phyloP scores from a whole-genome alignment of 257 asterid genomes.

The Solanum pennellii region DNA sequence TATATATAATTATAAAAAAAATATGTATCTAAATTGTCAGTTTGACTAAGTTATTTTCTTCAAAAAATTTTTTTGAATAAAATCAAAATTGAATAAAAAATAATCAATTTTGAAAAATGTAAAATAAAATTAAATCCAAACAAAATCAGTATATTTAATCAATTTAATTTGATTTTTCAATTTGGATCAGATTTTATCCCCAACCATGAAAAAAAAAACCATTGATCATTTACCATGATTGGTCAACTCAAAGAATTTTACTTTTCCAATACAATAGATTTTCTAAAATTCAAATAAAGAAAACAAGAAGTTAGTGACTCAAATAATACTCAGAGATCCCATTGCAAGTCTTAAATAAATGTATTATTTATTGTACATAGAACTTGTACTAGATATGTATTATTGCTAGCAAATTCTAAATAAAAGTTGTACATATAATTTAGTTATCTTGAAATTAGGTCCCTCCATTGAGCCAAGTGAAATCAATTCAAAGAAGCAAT shows the following conservation, averaged over 20 bases:
- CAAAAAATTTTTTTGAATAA: too few relatives aligned
- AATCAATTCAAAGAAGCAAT: slow-evolving; percentile 10
- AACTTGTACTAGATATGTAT: not conserved
- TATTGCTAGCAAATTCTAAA: slow-evolving; percentile 2
- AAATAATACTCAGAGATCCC: slow-evolving; percentile 20
- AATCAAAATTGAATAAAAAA: too few relatives aligned
- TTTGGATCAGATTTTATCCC: not conserved
- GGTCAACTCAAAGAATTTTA: not conserved
- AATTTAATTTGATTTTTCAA: too few relatives aligned
- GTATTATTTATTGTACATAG: not conserved
- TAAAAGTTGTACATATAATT: not conserved
- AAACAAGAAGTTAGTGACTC: not conserved
- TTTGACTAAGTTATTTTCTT: not conserved
- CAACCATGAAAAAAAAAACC: not conserved
- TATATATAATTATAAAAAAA: too few relatives aligned
- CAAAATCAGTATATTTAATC: too few relatives aligned
- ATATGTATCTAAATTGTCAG: too few relatives aligned
- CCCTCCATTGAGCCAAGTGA: slow-evolving; percentile 65
- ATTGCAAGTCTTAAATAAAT: not conserved
- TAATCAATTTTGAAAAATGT: too few relatives aligned
- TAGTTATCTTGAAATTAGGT: slow-evolving; percentile 25
- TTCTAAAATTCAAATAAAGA: not conserved
- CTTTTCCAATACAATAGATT: not conserved
- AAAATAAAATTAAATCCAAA: not conserved
- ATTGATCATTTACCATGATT: not conserved